Evolutionary conservation across 2,329 filamentous ascomycete genomes (phyloP).

Genomic region (Cladophialophora bantiana): DNA sequence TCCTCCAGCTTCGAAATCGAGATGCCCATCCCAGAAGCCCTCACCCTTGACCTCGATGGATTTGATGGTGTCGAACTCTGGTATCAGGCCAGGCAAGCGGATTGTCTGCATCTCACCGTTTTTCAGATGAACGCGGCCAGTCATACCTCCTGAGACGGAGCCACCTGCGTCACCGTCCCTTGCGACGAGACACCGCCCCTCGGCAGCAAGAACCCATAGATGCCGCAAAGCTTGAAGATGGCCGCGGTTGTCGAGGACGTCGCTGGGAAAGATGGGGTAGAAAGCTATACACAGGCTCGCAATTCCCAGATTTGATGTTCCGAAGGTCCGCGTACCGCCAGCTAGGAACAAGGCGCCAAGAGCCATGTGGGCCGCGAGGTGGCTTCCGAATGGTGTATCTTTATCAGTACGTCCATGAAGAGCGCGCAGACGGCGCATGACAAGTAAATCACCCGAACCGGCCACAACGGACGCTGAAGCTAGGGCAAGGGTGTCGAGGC

Average conservation of each 20-base stretch:
- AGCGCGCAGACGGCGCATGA: slow-evolving; percentile 83
- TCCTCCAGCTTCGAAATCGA: slow-evolving; percentile 68
- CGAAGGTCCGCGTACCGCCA: slow-evolving; percentile 90
- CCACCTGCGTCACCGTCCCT: slow-evolving; percentile 85
- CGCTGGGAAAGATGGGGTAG: slow-evolving; percentile 89
- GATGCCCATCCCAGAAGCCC: slow-evolving; percentile 79
- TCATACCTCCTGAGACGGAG: slow-evolving; percentile 75
- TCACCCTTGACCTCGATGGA: slow-evolving; percentile 53
- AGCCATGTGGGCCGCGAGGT: slow-evolving; percentile 90
- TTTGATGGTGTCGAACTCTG: slow-evolving; percentile 50
- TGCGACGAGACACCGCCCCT: slow-evolving; percentile 85
- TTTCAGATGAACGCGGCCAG: slow-evolving; percentile 64
- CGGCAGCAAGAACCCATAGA: slow-evolving; percentile 93
- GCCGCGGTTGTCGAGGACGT: slow-evolving; percentile 89
- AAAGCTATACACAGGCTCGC: slow-evolving; percentile 88
- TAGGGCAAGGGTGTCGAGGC: slow-evolving; percentile 85
- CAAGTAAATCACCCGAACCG: slow-evolving; percentile 85
- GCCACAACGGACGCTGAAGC: slow-evolving; percentile 91
- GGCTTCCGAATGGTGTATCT: slow-evolving; percentile 89
- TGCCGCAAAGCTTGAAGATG: slow-evolving; percentile 96
- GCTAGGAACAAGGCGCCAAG: slow-evolving; percentile 90
- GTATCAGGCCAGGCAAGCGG: slow-evolving; percentile 65
- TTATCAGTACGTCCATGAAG: slow-evolving; percentile 86
- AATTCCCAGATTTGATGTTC: slow-evolving; percentile 84
- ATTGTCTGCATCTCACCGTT: slow-evolving; percentile 47